Conservation (phyloP, 768 basidiomycete genomes). For the Russula olivacea region DNA sequence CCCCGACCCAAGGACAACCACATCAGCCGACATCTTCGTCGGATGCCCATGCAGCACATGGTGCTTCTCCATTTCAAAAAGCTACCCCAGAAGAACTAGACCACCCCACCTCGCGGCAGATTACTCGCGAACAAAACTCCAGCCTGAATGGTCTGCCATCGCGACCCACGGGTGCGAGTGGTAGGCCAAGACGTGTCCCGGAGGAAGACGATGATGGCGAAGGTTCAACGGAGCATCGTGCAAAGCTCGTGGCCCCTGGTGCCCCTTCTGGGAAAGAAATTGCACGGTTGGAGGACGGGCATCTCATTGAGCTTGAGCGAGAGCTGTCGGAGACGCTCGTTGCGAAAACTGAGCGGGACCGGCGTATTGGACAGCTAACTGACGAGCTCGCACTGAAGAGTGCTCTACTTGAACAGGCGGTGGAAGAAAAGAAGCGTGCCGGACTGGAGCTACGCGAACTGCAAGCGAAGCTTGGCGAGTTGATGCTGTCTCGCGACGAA, state of each 20-base stretch:
- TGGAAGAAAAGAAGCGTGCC: no score
- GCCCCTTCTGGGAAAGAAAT: constrained; percentile 39
- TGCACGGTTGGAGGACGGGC: constrained; percentile 59
- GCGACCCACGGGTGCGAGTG: constrained; percentile 31
- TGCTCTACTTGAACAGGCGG: constrained; percentile 59
- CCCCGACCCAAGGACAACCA: constrained; percentile 13
- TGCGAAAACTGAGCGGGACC: constrained; percentile 46
- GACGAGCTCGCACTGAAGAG: constrained; percentile 70
- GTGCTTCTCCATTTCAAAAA: constrained; percentile 28
- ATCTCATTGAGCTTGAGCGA: no score
- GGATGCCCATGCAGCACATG: no score
- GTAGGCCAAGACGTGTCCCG: constrained; percentile 32
- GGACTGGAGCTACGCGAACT: no score
- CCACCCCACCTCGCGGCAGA: constrained; percentile 19
- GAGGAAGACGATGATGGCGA: constrained; percentile 52
- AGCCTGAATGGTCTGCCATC: constrained; percentile 32
- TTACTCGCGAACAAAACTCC: constrained; percentile 10
- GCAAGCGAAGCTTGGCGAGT: constrained; percentile 47
- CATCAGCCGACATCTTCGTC: no score
- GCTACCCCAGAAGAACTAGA: constrained; percentile 13
- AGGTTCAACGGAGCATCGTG: constrained; percentile 27
- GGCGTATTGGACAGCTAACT: constrained; percentile 61
- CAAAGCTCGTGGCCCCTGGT: no score
- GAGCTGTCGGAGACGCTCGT: constrained; percentile 55
- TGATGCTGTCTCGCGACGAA: constrained; percentile 55